phyloP scores from a whole-genome alignment of 208 protist species.

The Crithidia bombi region DNA sequence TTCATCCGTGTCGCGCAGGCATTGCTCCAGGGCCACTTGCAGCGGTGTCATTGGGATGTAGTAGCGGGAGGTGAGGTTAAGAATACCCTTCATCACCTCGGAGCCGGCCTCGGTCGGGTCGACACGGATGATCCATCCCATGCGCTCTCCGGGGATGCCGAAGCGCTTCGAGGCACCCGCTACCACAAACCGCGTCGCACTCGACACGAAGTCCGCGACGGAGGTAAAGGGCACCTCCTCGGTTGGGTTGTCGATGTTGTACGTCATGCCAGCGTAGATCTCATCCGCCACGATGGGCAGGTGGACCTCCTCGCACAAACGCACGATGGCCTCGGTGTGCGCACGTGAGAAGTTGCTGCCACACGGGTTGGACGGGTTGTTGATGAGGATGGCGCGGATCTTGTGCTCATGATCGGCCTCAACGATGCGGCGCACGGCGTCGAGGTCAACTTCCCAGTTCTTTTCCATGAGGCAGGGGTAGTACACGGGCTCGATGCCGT shows the following conservation, averaged over 20 bases:
- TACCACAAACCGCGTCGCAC: conserved; percentile 80
- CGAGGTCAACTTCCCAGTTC: conserved; percentile 92
- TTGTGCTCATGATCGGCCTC: conserved; percentile 71
- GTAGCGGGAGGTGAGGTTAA: conserved; percentile 60
- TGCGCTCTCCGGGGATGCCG: conserved; percentile 91
- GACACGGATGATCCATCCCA: conserved; percentile 88
- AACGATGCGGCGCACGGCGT: conserved; percentile 42
- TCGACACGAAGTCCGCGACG: conserved; percentile 73
- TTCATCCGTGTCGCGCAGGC: conserved; percentile 63
- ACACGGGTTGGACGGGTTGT: conserved; percentile 96
- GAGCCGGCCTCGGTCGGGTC: conserved; percentile 53
- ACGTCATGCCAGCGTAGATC: conserved; percentile 95
- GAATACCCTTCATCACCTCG: conserved; percentile 46
- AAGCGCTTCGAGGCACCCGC: conserved; percentile 92
- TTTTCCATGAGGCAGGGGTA: conserved; percentile 85
- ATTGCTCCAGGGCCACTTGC: conserved; percentile 76
- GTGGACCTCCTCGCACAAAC: conserved; percentile 80
- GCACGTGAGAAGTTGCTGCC: conserved; percentile 87
- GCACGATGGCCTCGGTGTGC: conserved; percentile 83
- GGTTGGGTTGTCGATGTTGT: conserved; percentile 50
- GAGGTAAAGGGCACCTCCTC: conserved; percentile 63
- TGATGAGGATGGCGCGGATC: conserved; percentile 90
- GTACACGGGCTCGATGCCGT: conserved; percentile 69
- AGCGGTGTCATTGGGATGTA: conserved; percentile 86
- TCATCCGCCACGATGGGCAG: conserved; percentile 95